Evolutionary conservation across 2,329 filamentous ascomycete species (phyloP).

Genomic region (Venturia nashicola): DNA sequence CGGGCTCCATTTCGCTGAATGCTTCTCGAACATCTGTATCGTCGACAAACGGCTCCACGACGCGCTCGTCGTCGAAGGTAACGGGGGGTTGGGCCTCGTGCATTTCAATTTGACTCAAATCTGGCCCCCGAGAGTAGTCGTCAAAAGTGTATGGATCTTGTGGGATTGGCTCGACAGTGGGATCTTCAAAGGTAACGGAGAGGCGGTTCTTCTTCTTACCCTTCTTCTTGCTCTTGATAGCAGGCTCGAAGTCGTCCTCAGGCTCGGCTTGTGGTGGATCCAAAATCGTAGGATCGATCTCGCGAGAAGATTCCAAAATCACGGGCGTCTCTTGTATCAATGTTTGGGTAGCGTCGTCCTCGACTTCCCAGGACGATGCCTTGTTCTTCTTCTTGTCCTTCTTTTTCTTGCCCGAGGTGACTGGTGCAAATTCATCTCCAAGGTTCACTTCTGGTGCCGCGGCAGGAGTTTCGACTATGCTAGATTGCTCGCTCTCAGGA

Average conservation of each 20-base stretch:
- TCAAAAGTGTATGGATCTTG: background rate
- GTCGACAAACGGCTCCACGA: background rate
- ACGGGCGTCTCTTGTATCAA: background rate
- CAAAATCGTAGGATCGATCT: background rate
- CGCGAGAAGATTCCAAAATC: background rate
- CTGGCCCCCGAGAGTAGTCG: background rate
- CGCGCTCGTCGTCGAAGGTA: background rate
- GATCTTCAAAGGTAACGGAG: background rate
- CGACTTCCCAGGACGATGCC: background rate
- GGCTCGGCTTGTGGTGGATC: background rate
- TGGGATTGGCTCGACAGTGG: background rate
- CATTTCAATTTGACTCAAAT: background rate
- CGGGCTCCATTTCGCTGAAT: background rate
- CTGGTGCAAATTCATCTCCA: background rate
- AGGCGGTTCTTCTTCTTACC: conserved; percentile 13
- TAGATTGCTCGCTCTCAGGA: background rate
- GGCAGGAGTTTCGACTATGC: background rate
- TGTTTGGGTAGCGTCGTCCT: background rate
- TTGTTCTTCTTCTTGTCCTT: conserved; percentile 5
- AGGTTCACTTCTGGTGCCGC: background rate
- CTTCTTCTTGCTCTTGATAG: conserved; percentile 11
- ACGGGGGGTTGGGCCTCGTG: background rate
- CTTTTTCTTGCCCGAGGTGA: background rate
- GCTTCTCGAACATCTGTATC: background rate
- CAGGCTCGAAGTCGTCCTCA: background rate